Evolutionary conservation across 2,329 filamentous ascomycete species (phyloP), one percentile per base, ranked within the genome.

Genomic region (Cordyceps militaris): DNA sequence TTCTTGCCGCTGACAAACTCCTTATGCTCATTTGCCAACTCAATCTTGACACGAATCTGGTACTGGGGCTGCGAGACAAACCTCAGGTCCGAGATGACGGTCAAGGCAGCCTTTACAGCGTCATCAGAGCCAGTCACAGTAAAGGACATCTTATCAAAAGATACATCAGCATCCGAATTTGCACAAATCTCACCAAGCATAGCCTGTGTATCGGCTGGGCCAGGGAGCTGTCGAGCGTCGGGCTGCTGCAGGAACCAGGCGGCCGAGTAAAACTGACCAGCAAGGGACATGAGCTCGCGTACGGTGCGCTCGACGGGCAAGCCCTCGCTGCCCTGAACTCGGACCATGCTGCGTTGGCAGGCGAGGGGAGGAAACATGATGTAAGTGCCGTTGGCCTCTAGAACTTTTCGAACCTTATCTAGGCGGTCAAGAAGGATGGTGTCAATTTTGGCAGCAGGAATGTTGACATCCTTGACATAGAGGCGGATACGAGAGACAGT

Each of bases 1-100:
- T 99, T 99, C 80, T 99, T 99, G 65, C 94, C 94, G 65, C 92
- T 97, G 58, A 99, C 94, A 70, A 99, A 99, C 69, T 99, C 94
- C 74, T 99, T 99, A 78, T 99, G 94, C 76, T 99, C 94, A 69
- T 97, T 97, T 67, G 94, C 94, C 58, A 99, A 86, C 77, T 99
- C 94, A 62, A 99, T 96, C 79, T 97, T 97, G 69, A 99, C 93
- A 58, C 92, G 86, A 70, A 99, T 95, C 70, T 95, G 92, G 67
- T 95, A 96, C 64, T 90, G 89, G 43, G 88, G 85, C 65, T 91
- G 88, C 63, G 87, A 87, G 60, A 95, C 89, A 67, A 97, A 96
- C 43, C 89, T 87, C 63, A 96, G 88, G 63, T 96, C 89, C 57
- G 93, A 90, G 66, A 99, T 91, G 57, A 97, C 92, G 71, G 86